These are phyloP conservation scores for Aspergillus fumigatus DNA, from an alignment of 2,329 filamentous ascomycete genomes.

Conservation along the genomic window DNA sequence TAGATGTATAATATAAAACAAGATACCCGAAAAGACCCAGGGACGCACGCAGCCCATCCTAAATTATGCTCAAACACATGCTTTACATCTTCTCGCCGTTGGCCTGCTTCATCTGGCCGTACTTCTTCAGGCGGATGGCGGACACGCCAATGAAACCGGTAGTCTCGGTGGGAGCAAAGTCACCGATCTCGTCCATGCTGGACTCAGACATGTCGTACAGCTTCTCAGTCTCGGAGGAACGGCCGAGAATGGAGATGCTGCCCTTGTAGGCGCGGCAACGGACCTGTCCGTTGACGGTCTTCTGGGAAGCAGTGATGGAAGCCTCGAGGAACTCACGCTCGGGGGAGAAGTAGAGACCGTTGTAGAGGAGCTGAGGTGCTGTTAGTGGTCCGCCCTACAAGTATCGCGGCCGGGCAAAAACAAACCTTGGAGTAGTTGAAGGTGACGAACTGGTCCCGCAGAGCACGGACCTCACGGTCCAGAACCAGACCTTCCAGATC, in stretches of 20 bases:
- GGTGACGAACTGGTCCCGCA: conserved; percentile 68
- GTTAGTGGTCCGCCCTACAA: background rate
- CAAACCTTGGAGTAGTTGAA: conserved; percentile 52
- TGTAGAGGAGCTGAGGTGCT: conserved; percentile 4
- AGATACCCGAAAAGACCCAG: background rate
- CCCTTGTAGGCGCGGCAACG: conserved; percentile 65
- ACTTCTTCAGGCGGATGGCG: conserved; percentile 40
- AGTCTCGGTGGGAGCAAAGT: conserved; percentile 63
- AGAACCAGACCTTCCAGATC: conserved; percentile 54
- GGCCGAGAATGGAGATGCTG: conserved; percentile 46
- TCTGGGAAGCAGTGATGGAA: conserved; percentile 57
- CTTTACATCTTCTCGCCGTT: conserved; percentile 29
- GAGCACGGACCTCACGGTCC: conserved; percentile 63
- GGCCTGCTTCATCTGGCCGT: conserved; percentile 38
- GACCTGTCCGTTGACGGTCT: conserved; percentile 57
- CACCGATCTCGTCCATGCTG: conserved; percentile 66
- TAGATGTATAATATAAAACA: conserved; percentile 1
- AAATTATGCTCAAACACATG: background rate
- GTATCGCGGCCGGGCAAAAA: conserved; percentile 55
- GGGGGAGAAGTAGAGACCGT: conserved; percentile 57
- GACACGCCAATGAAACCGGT: conserved; percentile 54
- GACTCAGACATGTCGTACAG: conserved; percentile 63
- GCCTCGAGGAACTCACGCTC: conserved; percentile 69
- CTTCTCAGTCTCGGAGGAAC: conserved; percentile 63
- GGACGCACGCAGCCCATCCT: background rate